Evolutionary conservation across 2,329 filamentous ascomycete genomes (phyloP).

Genomic region (Emergomyces orientalis): DNA sequence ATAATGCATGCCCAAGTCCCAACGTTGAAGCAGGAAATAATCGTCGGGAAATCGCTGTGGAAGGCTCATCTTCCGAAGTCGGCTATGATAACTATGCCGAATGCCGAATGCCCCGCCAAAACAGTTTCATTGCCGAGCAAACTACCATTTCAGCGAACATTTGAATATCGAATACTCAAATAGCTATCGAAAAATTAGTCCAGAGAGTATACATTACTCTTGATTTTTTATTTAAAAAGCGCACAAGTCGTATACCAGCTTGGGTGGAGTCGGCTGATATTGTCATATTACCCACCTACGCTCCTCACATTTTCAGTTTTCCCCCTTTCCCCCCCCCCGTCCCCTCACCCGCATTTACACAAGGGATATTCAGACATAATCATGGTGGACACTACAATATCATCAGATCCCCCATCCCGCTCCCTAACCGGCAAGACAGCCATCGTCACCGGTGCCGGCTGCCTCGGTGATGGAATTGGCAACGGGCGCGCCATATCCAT

Average conservation of each 20-base stretch:
- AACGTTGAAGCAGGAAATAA: too few species aligned
- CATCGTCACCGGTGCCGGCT: slow-evolving; percentile 53
- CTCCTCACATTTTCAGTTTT: background rate
- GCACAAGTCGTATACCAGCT: background rate
- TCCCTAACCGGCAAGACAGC: slow-evolving; percentile 19
- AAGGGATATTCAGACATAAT: background rate
- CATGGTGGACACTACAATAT: slow-evolving; percentile 6
- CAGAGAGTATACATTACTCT: too few species aligned
- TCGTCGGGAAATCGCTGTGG: too few species aligned
- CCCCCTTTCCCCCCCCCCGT: background rate
- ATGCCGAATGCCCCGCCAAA: slow-evolving; percentile 1
- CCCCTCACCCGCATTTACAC: background rate
- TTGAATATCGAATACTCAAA: background rate
- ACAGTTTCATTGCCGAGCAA: background rate
- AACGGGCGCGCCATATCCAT: slow-evolving; percentile 52
- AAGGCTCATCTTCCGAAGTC: background rate
- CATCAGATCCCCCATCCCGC: slow-evolving; percentile 19
- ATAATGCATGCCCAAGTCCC: too few species aligned
- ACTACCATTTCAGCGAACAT: too few species aligned
- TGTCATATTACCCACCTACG: background rate
- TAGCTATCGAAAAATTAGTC: background rate
- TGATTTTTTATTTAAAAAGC: too few species aligned
- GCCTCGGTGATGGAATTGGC: slow-evolving; percentile 48
- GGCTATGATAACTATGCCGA: slow-evolving; percentile 3
- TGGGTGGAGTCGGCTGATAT: background rate